A percentile compares a stretch with the other conserved stretches of the same genome.
Conservation (phyloP, 345 rosid species). For the Hypericum perforatum region DNA sequence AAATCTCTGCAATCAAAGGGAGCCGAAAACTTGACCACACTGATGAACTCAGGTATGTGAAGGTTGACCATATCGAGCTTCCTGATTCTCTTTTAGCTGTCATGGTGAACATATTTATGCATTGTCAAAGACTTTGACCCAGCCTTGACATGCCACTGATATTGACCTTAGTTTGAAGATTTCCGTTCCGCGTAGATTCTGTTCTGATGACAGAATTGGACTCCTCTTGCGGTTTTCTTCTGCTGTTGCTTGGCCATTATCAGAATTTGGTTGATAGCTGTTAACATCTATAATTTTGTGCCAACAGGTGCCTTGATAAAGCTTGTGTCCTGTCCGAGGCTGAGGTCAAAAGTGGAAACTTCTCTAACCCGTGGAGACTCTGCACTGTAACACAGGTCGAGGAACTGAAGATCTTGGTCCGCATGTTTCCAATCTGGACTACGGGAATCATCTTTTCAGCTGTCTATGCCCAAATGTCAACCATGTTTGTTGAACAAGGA, state of each 20-base stretch:
- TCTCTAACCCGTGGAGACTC: conserved; percentile 60
- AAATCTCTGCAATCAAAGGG: conserved; percentile 57
- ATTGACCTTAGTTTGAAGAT: no score
- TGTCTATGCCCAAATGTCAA: conserved; percentile 79
- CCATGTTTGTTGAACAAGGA: conserved; percentile 93
- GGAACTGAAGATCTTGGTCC: conserved; percentile 78
- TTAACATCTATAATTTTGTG: conserved; percentile 1
- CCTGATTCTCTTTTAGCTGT: conserved; percentile 1
- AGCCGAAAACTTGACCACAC: conserved; percentile 74
- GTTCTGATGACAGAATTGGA: no score
- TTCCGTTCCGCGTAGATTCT: no score
- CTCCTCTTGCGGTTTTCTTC: no score
- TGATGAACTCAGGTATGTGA: conserved; percentile 44
- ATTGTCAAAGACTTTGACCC: neutral
- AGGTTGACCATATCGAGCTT: neutral
- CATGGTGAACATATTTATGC: neutral
- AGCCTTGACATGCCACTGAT: no score
- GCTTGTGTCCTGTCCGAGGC: conserved; percentile 69
- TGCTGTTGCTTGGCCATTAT: no score
- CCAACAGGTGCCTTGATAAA: conserved; percentile 79
- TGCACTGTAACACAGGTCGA: conserved; percentile 94
- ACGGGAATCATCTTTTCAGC: conserved; percentile 78
- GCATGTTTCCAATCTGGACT: conserved; percentile 96
- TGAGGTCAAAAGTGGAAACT: conserved; percentile 47
- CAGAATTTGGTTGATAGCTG: no score